These are phyloP conservation scores for Tardiomyces depauwii DNA, from an alignment of 1,139 yeast species.

Conservation along the genomic window DNA sequence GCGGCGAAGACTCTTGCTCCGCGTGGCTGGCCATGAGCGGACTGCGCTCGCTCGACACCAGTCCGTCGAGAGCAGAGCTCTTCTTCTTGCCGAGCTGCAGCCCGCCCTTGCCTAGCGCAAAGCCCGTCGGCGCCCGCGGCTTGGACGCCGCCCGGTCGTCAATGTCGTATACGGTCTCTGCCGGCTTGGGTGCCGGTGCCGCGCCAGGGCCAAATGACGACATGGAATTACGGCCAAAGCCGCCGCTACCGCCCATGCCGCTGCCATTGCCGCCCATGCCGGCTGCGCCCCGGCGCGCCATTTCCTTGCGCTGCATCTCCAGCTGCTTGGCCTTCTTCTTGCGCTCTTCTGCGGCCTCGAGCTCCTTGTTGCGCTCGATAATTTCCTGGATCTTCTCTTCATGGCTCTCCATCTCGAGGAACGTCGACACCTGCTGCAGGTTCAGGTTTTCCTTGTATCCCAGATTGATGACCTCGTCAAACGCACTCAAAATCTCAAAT, in stretches of 20 bases:
- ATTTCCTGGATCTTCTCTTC: conserved; percentile 98
- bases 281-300: conserved; percentile 43
- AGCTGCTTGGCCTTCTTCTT: conserved; percentile 93
- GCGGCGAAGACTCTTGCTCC: conserved; percentile 10
- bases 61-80: conserved; percentile 6
- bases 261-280: neutral
- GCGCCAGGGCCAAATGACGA: neutral
- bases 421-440: conserved; percentile 72
- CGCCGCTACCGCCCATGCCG: conserved; percentile 4
- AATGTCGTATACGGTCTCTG: neutral
- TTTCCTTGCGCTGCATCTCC: conserved; percentile 63
- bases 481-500: conserved; percentile 82
- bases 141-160: neutral
- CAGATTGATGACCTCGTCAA: conserved; percentile 83
- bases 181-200: neutral
- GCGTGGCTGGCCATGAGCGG: conserved; percentile 9
- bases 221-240: conserved; percentile 4
- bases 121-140: conserved; percentile 9
- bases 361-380: conserved; percentile 91
- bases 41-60: conserved; percentile 1
- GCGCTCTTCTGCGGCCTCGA: conserved; percentile 95
- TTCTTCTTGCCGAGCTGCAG: conserved; percentile 70
- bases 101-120: conserved; percentile 53
- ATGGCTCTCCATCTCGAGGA: conserved; percentile 95
- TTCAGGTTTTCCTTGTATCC: conserved; percentile 89